Evolutionary conservation across 2,329 filamentous ascomycete genomes (phyloP).

Genomic region (Hirsutella minnesotensis): DNA sequence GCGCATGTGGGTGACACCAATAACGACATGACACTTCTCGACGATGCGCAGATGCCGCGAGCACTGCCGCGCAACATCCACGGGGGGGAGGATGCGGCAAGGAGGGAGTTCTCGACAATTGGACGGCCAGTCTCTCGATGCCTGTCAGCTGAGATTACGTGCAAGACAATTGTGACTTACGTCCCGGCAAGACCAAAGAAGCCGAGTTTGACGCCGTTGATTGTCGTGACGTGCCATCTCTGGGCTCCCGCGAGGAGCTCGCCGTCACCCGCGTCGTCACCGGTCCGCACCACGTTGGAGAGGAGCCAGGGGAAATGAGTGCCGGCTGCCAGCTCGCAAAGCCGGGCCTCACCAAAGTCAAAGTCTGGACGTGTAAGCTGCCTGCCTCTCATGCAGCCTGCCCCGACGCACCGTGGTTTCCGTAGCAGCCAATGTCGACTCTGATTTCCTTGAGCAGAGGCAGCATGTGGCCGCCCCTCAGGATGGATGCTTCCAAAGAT

Average conservation of each 20-base stretch:
- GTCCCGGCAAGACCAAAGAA: slow-evolving; percentile 8
- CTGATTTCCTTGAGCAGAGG: slow-evolving; percentile 2
- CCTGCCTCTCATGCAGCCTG: too few relatives aligned
- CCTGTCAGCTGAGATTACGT: neutral
- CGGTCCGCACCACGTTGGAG: slow-evolving; percentile 4
- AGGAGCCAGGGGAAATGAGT: slow-evolving; percentile 6
- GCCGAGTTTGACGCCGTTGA: slow-evolving; percentile 4
- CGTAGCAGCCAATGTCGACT: slow-evolving; percentile 6
- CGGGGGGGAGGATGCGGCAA: slow-evolving; percentile 6
- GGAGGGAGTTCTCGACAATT: slow-evolving; percentile 6
- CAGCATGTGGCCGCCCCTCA: slow-evolving; percentile 7
- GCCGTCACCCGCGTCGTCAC: neutral
- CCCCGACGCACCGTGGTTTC: slow-evolving; percentile 4
- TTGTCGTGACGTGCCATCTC: neutral
- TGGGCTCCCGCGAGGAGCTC: slow-evolving; percentile 5
- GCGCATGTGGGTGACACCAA: slow-evolving; percentile 14
- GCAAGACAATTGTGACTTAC: neutral
- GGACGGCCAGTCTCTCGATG: slow-evolving; percentile 7
- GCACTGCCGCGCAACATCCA: slow-evolving; percentile 1
- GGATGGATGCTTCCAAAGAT: slow-evolving; percentile 6
- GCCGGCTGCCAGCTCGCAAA: slow-evolving; percentile 1
- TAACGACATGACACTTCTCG: slow-evolving; percentile 11
- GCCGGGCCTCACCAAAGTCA: slow-evolving; percentile 5
- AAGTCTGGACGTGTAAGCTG: slow-evolving; percentile 1
- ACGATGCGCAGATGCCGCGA: slow-evolving; percentile 3